Percentiles rank a stretch among this genome's conserved stretches.
These are phyloP conservation scores for Jacaranda copaia DNA, from an alignment of 257 asterid genomes.

Conservation along the genomic window DNA sequence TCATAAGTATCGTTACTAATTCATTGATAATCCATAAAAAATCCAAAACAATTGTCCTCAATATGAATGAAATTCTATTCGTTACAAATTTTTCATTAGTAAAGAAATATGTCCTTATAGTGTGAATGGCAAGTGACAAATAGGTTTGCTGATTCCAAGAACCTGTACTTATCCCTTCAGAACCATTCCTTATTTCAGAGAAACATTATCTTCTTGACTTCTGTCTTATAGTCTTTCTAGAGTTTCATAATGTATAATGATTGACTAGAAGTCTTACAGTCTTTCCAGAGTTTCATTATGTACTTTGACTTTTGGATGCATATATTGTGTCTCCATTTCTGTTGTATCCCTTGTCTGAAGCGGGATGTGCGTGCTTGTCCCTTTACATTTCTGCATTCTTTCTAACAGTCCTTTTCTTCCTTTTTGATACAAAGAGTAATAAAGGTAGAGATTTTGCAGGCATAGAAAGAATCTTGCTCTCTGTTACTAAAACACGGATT, in stretches of 20 bases:
- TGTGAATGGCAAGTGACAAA: too few species aligned
- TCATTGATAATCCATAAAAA: too few species aligned
- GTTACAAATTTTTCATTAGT: too few species aligned
- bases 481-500: background rate
- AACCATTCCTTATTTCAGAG: background rate
- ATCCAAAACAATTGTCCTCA: too few species aligned
- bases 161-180: too few species aligned
- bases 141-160: too few species aligned
- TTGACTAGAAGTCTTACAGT: background rate
- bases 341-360: constrained; percentile 24
- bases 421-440: background rate
- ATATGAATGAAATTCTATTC: too few species aligned
- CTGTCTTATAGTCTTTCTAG: constrained; percentile 10
- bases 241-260: background rate
- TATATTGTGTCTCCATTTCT: constrained; percentile 16
- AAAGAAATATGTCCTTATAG: too few species aligned
- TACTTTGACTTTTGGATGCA: background rate
- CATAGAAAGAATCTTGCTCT: background rate
- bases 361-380: background rate
- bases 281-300: background rate
- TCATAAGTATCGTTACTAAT: too few species aligned
- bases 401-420: background rate
- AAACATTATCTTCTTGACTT: background rate
- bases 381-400: constrained; percentile 3
- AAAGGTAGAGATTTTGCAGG: background rate